These are phyloP conservation scores for Sesbania bispinosa DNA, from an alignment of 306 rosid genomes.

Conservation along the genomic window DNA sequence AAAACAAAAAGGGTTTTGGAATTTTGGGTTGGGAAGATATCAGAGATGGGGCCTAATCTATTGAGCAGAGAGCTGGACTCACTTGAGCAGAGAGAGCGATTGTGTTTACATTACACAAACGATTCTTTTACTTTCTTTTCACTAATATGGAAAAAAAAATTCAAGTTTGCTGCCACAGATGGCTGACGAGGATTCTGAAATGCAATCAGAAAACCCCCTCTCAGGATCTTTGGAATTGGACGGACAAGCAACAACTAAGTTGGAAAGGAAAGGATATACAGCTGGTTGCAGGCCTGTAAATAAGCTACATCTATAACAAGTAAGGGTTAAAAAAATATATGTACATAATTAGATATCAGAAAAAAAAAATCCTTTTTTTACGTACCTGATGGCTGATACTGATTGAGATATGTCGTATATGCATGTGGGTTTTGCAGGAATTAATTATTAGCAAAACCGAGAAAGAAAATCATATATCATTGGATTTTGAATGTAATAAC, in stretches of 20 bases:
- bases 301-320: not conserved
- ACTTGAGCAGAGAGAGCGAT: conserved; percentile 6
- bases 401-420: conserved; percentile 31
- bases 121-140: not conserved
- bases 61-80: conserved; percentile 29
- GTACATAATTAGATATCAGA: not conserved
- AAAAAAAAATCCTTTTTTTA: not conserved
- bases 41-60: conserved; percentile 45
- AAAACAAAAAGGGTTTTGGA: conserved; percentile 44
- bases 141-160: conserved; percentile 26
- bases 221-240: conserved; percentile 32
- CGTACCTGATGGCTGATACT: not conserved
- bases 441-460: not conserved
- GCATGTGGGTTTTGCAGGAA: conserved; percentile 43
- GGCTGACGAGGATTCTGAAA: conserved; percentile 31
- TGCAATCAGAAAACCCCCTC: conserved; percentile 17
- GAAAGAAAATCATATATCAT: conserved; percentile 17
- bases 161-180: conserved; percentile 15
- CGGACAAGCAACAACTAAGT: conserved; percentile 29
- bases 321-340: not conserved
- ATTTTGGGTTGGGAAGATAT: conserved; percentile 38
- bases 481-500: conserved; percentile 9
- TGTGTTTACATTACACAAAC: conserved; percentile 20
- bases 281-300: conserved; percentile 23
- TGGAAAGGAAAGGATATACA: conserved; percentile 12